Evolutionary conservation across 345 rosid species (phyloP), one percentile per base, ranked within the genome.

Genomic region (Erysimum cheiranthoides): DNA sequence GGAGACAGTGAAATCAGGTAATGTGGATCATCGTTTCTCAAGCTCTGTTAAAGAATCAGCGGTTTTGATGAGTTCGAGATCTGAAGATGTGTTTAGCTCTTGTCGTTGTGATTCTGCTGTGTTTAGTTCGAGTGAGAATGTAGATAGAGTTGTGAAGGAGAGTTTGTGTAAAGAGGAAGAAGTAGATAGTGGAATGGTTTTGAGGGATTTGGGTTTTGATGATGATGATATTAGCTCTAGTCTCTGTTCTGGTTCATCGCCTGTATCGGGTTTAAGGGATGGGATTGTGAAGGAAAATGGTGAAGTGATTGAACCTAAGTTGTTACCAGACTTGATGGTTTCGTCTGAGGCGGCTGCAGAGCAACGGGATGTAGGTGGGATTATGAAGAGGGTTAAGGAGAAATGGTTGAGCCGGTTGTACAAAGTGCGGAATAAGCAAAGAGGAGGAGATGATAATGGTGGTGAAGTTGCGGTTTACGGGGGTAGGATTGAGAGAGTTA

Each of bases 341-440:
- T 27, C 80, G 0, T 16, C 28, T 35, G 14, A 45, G n/a, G 70
- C 64, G 0, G 36, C 30, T 38, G 2, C 51, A 18, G 75, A 53
- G 30, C 73, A 71, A 1, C 63, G 73, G 7, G 81, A 71, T 21
- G 28, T 66, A n/a, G 73, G 77, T 0, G 80, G 78, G 50, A 72
- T 77, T 10, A 54, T 69, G 34, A 87, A 83, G 84, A 76, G 73
- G 56, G 84, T 60, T 28, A 91, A 84, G 80, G 84, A 82, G 46
- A 65, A 83, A 64, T 93, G 98, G 97, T 57, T 93, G 62, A 77
- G 56, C 72, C 83, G 82, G 79, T 76, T 93, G 66, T 84, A 84
- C 9, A 81, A 67, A 81, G 61, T 73, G 78, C 80, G 74, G 31
- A 76, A 34, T 60, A 73, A 68, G 66, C 39, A 35, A 38, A 73